phyloP scores from a whole-genome alignment of 345 rosid genomes.

The Limnanthes douglasii region DNA sequence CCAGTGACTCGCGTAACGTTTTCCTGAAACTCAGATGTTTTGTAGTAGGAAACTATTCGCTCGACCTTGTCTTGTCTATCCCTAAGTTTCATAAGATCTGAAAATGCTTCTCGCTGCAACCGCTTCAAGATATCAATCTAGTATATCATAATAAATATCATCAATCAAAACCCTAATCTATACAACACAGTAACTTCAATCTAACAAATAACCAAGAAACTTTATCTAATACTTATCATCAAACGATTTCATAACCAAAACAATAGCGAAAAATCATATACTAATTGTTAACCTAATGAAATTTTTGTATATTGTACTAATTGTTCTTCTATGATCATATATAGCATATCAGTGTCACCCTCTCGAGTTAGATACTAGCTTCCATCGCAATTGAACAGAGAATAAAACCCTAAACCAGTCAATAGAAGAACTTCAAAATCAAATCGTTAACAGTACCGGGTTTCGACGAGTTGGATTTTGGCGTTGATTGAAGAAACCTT shows the following conservation, averaged over 20 bases:
- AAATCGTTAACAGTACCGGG: conserved; percentile 29
- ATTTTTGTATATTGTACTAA: not conserved
- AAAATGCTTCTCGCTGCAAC: conserved; percentile 74
- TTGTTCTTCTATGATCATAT: not conserved
- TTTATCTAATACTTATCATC: not conserved
- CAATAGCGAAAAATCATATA: conserved; percentile 2
- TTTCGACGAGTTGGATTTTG: conserved; percentile 27
- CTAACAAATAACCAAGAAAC: too few species aligned
- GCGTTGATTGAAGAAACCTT: conserved; percentile 22
- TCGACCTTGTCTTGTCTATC: conserved; percentile 88
- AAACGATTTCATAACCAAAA: not conserved
- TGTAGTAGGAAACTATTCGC: conserved; percentile 36
- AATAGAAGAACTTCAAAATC: not conserved
- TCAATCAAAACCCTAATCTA: not conserved
- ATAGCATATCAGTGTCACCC: not conserved
- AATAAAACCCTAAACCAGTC: not conserved
- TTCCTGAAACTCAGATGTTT: conserved; percentile 46
- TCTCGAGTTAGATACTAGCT: not conserved
- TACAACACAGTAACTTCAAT: too few species aligned
- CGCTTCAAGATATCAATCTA: conserved; percentile 96
- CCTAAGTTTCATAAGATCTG: conserved; percentile 74
- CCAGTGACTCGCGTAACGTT: conserved; percentile 49
- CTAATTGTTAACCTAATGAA: not conserved
- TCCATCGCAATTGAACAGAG: not conserved
- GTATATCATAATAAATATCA: conserved; percentile 4